Conservation (phyloP, 495 filamentous ascomycete genomes). For the Hyphodiscus hymeniophilus region DNA sequence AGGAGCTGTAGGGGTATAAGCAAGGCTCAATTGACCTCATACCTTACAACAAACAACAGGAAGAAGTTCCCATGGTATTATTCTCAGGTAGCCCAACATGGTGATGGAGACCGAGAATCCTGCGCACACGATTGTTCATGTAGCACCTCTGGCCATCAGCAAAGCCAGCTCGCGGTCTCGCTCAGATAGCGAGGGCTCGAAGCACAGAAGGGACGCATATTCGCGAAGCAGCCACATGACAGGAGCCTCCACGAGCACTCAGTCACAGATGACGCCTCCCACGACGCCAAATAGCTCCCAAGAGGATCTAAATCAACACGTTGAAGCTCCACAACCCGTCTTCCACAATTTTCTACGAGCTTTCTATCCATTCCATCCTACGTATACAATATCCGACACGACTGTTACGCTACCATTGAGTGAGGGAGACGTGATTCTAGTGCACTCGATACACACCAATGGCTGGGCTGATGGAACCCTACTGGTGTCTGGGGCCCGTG, state of each 20-base stretch:
- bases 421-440: constrained; percentile 83
- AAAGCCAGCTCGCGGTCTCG: constrained; percentile 50
- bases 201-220: constrained; percentile 27
- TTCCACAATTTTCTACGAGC: constrained; percentile 95
- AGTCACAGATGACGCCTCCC: constrained; percentile 54
- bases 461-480: constrained; percentile 99
- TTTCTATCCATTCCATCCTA: constrained; percentile 89
- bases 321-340: constrained; percentile 44
- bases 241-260: constrained; percentile 28
- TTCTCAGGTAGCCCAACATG: constrained; percentile 22
- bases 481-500: constrained; percentile 75
- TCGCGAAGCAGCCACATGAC: constrained; percentile 34
- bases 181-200: constrained; percentile 33
- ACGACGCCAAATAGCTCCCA: constrained; percentile 59
- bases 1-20: not conserved
- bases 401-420: constrained; percentile 85
- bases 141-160: constrained; percentile 66
- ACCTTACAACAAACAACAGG: not conserved
- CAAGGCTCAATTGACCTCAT: not conserved
- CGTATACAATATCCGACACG: constrained; percentile 53
- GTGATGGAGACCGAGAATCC: constrained; percentile 43
- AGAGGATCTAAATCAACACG: constrained; percentile 42
- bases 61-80: constrained; percentile 17
- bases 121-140: constrained; percentile 52
- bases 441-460: constrained; percentile 96